These are phyloP conservation scores for Neurospora sp. DNA, from an alignment of 495 filamentous ascomycete species.

Conservation along the genomic window DNA sequence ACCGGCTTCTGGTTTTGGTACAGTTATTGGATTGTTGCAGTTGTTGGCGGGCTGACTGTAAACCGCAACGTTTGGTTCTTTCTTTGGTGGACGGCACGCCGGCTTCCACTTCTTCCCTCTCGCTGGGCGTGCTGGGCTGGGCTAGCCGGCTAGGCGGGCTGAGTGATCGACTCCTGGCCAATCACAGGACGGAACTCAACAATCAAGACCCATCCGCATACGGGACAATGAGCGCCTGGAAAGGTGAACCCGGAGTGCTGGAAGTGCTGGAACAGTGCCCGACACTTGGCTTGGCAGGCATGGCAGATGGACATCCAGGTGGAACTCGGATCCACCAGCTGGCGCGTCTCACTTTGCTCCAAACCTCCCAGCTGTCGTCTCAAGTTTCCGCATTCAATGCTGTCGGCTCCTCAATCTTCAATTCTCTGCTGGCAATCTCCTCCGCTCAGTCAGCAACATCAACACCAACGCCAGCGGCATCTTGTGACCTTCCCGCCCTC, in stretches of 20 bases:
- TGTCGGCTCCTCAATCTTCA: background rate
- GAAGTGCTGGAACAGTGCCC: background rate
- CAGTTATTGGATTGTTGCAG: too few relatives aligned
- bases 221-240: background rate
- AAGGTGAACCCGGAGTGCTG: background rate
- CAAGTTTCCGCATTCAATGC: background rate
- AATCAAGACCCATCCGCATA: background rate
- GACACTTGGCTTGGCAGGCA: background rate
- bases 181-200: background rate
- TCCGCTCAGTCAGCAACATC: background rate
- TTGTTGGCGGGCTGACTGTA: background rate
- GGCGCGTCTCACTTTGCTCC: background rate
- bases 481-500: background rate
- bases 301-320: background rate
- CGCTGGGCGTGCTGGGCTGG: background rate
- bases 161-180: background rate
- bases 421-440: background rate
- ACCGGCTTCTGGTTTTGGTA: background rate
- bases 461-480: background rate
- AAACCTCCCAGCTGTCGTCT: background rate
- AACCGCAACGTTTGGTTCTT: background rate
- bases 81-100: background rate
- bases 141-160: background rate
- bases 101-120: background rate
- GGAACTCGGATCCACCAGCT: background rate